Percentiles rank a stretch among this genome's conserved stretches.
These are phyloP conservation scores for Neoascochyta sp. DNA, from an alignment of 2,329 filamentous ascomycete genomes.

Conservation along the genomic window DNA sequence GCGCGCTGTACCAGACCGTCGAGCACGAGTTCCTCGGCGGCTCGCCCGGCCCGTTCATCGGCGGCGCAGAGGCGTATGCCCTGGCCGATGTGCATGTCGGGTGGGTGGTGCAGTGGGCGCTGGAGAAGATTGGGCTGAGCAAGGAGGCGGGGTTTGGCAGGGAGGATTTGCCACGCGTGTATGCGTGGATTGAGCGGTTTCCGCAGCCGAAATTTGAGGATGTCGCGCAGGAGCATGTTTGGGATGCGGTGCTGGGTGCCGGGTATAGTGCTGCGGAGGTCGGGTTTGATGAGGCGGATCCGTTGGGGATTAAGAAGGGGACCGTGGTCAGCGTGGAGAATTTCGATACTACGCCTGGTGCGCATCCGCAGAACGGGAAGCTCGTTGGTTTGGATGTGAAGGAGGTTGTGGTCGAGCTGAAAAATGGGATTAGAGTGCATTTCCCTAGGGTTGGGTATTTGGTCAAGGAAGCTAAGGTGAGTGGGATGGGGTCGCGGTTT, in stretches of 20 bases:
- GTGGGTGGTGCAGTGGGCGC: slow-evolving; percentile 4
- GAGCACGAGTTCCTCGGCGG: slow-evolving; percentile 3
- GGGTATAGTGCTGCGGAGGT: slow-evolving; percentile 2
- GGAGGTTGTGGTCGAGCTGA: slow-evolving; percentile 3
- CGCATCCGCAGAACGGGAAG: slow-evolving; percentile 6
- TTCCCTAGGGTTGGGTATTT: slow-evolving; percentile 6
- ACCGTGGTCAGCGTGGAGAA: slow-evolving; percentile 3
- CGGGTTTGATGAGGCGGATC: slow-evolving; percentile 3
- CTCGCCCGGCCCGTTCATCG: not conserved
- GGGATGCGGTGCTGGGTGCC: not conserved
- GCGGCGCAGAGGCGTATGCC: slow-evolving; percentile 2
- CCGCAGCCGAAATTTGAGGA: slow-evolving; percentile 3
- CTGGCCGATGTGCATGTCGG: slow-evolving; percentile 7
- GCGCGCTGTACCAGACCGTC: slow-evolving; percentile 3
- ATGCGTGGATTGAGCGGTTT: slow-evolving; percentile 2
- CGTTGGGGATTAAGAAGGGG: slow-evolving; percentile 1
- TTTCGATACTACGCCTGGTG: slow-evolving; percentile 2
- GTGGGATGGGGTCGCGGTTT: slow-evolving; percentile 1
- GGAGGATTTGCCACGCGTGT: slow-evolving; percentile 1
- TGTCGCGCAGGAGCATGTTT: not conserved
- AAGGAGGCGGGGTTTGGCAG: slow-evolving; percentile 3
- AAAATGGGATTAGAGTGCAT: slow-evolving; percentile 5
- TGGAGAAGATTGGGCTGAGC: slow-evolving; percentile 1
- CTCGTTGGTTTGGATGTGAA: slow-evolving; percentile 3
- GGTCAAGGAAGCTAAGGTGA: slow-evolving; percentile 1